These are phyloP conservation scores for Gossypium davidsonii DNA, from an alignment of 441 rosid species.

Conservation along the genomic window DNA sequence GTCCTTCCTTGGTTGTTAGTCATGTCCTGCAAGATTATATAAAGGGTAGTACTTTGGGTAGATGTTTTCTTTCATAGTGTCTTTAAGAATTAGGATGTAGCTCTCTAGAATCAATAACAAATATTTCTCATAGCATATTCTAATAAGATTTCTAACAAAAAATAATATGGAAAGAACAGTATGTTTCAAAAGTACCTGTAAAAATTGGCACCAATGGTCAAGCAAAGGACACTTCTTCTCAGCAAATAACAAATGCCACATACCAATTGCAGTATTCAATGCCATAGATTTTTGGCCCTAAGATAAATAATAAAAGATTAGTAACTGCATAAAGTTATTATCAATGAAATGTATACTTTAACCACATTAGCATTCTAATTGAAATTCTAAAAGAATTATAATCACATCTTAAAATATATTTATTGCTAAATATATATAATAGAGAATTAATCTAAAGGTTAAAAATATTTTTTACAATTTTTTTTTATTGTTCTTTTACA, in stretches of 20 bases:
- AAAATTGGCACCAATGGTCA: conserved; percentile 92
- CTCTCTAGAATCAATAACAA: no score
- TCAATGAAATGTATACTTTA: not conserved
- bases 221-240: conserved; percentile 80
- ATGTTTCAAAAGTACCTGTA: conserved; percentile 49
- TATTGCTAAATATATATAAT: no score
- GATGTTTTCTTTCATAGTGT: no score
- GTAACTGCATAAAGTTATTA: not conserved
- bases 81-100: no score
- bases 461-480: no score
- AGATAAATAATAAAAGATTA: conserved; percentile 9
- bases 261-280: conserved; percentile 89
- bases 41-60: no score
- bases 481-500: no score
- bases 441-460: not conserved
- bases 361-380: not conserved
- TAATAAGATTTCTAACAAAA: no score
- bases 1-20: no score
- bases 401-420: not conserved
- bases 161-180: not conserved
- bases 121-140: no score
- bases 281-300: conserved; percentile 98
- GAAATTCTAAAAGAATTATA: not conserved
- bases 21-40: no score
- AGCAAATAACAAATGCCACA: conserved; percentile 94